Conservation (phyloP, 192 early-diverging fungal genomes). For the Coemansia sp. region DNA sequence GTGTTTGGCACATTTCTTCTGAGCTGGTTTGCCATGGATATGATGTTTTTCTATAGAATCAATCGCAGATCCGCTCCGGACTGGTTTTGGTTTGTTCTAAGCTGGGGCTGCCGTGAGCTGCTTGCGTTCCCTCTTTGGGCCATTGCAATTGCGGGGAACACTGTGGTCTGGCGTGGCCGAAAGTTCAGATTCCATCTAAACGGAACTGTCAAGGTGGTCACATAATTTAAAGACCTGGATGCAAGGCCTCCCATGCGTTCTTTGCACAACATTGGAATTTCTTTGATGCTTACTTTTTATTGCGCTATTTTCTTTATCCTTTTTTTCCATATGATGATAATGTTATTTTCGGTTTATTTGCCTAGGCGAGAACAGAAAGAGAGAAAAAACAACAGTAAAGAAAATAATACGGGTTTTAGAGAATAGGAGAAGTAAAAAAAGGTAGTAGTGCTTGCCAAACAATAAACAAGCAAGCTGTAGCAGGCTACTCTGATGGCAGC, state of each 20-base stretch:
- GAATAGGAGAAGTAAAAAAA: background rate
- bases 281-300: background rate
- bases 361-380: background rate
- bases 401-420: background rate
- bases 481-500: background rate
- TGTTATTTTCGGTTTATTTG: background rate
- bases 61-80: conserved; percentile 40
- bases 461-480: background rate
- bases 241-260: background rate
- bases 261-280: background rate
- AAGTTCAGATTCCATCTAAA: conserved; percentile 61
- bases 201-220: conserved; percentile 61
- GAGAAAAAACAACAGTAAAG: background rate
- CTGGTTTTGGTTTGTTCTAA: conserved; percentile 59
- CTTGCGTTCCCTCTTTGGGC: conserved; percentile 81
- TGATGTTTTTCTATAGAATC: conserved; percentile 57
- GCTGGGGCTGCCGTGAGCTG: conserved; percentile 83
- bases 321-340: too few species aligned
- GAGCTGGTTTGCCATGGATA: conserved; percentile 62
- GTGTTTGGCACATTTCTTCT: conserved; percentile 58
- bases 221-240: background rate
- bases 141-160: conserved; percentile 77
- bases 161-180: conserved; percentile 86
- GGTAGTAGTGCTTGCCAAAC: background rate
- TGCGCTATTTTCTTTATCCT: too few species aligned